phyloP scores from a whole-genome alignment of 2,329 filamentous ascomycete species.

The Sporothrix variecibatus region DNA sequence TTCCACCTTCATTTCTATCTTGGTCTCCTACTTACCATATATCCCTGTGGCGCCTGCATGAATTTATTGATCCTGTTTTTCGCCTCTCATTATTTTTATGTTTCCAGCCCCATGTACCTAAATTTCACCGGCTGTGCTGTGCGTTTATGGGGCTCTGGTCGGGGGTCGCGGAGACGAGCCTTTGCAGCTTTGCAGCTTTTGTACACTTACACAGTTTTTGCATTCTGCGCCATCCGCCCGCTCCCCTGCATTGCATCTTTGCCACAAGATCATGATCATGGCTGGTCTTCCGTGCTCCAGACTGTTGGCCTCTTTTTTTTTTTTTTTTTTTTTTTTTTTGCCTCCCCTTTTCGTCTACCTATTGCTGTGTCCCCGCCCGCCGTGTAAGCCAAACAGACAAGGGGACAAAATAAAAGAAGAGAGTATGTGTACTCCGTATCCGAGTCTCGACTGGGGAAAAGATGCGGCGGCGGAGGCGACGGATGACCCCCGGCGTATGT shows the following conservation, averaged over 20 bases:
- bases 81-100: not conserved
- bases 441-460: not conserved
- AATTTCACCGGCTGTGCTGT: not conserved
- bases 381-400: not conserved
- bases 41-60: no score
- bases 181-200: not conserved
- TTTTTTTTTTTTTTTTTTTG: constrained; percentile 7
- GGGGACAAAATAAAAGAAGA: no score
- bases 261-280: not conserved
- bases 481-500: not conserved
- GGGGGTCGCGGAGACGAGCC: not conserved
- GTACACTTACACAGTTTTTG: no score
- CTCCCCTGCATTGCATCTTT: not conserved
- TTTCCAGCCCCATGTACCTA: not conserved
- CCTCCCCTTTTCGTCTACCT: not conserved
- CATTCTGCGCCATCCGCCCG: no score
- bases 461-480: not conserved
- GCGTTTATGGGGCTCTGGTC: not conserved
- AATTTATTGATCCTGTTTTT: not conserved
- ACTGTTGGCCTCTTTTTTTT: not conserved
- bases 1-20: not conserved
- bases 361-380: not conserved
- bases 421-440: no score
- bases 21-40: not conserved
- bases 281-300: not conserved